phyloP scores from a whole-genome alignment of 306 rosid species.

The Astragalus membranaceus region DNA sequence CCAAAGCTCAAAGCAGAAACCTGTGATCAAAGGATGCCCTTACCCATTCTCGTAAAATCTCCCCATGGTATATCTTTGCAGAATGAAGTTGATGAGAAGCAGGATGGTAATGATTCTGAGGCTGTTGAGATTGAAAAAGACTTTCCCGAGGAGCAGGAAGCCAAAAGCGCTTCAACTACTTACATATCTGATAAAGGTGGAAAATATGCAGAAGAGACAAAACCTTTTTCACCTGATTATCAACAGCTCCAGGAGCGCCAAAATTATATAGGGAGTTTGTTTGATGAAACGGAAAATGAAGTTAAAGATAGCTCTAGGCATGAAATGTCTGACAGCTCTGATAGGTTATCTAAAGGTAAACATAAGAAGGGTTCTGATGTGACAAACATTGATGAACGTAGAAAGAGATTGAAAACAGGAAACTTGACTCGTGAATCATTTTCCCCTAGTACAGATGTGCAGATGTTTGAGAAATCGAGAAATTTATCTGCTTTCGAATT shows the following conservation, averaged over 20 bases:
- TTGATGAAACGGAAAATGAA: slow-evolving; percentile 52
- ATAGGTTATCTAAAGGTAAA: slow-evolving; percentile 54
- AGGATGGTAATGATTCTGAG: slow-evolving; percentile 58
- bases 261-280: slow-evolving; percentile 58
- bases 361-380: slow-evolving; percentile 52
- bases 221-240: slow-evolving; percentile 40
- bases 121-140: slow-evolving; percentile 69
- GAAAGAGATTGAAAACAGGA: slow-evolving; percentile 58
- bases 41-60: slow-evolving; percentile 42
- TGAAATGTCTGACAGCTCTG: slow-evolving; percentile 70
- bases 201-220: slow-evolving; percentile 34
- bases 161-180: slow-evolving; percentile 32
- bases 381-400: slow-evolving; percentile 40
- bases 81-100: slow-evolving; percentile 54
- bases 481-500: slow-evolving; percentile 48
- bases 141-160: slow-evolving; percentile 46
- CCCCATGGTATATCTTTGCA: slow-evolving; percentile 47
- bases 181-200: slow-evolving; percentile 28
- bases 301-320: slow-evolving; percentile 43
- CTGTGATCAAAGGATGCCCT: slow-evolving; percentile 40
- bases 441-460: slow-evolving; percentile 48
- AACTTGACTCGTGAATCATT: slow-evolving; percentile 28
- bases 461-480: slow-evolving; percentile 37
- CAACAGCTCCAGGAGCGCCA: slow-evolving; percentile 54
- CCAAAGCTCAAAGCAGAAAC: slow-evolving; percentile 49